A percentile compares a stretch with the other conserved stretches of the same genome.
These are phyloP conservation scores for Colletotrichum sojae DNA, from an alignment of 2,329 filamentous ascomycete species.

Conservation along the genomic window DNA sequence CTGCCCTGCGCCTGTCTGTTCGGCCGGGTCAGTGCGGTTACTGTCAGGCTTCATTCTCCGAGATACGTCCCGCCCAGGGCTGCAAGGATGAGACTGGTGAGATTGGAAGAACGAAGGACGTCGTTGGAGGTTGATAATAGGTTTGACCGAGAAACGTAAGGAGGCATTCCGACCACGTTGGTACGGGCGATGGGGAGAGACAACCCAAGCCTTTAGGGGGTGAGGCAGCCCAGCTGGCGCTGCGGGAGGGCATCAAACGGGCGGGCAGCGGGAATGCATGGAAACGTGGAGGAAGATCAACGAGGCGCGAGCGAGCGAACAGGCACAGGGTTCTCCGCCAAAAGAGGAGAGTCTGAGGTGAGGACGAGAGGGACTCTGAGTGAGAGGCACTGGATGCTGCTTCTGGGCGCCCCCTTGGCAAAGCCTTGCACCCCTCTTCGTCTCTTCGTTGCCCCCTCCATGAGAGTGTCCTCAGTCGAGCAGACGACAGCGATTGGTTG, in stretches of 20 bases:
- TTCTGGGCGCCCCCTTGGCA: conserved; percentile 27
- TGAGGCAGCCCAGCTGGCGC: conserved; percentile 9
- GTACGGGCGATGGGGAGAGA: conserved; percentile 22
- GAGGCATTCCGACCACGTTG: conserved; percentile 22
- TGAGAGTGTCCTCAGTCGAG: no score
- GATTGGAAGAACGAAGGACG: neutral
- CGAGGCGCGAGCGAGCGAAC: conserved; percentile 13
- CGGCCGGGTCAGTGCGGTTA: conserved; percentile 1
- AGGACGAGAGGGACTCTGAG: neutral
- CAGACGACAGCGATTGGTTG: neutral
- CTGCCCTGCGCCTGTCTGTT: neutral
- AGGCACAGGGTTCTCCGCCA: conserved; percentile 38
- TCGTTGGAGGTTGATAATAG: conserved; percentile 23
- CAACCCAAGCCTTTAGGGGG: conserved; percentile 14
- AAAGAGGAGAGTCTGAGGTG: conserved; percentile 23
- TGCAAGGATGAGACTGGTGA: neutral
- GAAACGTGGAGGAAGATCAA: conserved; percentile 30
- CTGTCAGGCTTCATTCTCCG: conserved; percentile 7
- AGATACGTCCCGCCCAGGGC: conserved; percentile 5
- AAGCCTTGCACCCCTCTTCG: conserved; percentile 16
- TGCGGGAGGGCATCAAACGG: neutral
- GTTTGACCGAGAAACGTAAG: conserved; percentile 29
- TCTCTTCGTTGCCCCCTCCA: neutral
- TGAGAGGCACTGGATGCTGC: conserved; percentile 1
- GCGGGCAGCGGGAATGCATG: conserved; percentile 15